Evolutionary conservation across 1,139 yeast genomes (phyloP).

Genomic region (Kodamaea derodonti): DNA sequence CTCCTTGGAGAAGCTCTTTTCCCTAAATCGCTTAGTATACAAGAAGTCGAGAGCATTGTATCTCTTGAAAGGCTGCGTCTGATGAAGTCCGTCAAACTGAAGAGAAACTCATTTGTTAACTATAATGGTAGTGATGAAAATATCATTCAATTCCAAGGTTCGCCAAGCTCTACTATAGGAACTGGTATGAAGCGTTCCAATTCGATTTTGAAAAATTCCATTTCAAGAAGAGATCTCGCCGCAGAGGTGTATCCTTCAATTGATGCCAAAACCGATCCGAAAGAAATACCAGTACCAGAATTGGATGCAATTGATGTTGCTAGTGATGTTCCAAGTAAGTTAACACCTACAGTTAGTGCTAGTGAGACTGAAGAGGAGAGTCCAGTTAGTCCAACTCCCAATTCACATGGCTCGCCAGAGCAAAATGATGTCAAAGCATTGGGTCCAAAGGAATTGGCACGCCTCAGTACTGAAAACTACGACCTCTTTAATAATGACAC

Average conservation of each 20-base stretch:
- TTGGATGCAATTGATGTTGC: slow-evolving; percentile 11
- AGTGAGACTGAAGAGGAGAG: background rate
- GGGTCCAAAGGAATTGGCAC: background rate
- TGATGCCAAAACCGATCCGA: background rate
- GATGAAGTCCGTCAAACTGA: slow-evolving; percentile 32
- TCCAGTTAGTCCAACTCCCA: background rate
- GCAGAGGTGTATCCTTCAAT: slow-evolving; percentile 8
- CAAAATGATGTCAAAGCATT: background rate
- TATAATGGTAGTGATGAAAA: slow-evolving; percentile 49
- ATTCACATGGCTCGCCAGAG: background rate
- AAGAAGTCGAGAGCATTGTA: slow-evolving; percentile 72
- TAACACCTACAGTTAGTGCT: background rate
- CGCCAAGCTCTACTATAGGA: slow-evolving; percentile 11
- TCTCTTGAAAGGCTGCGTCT: slow-evolving; percentile 70
- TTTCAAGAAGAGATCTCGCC: slow-evolving; percentile 13
- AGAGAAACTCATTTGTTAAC: slow-evolving; percentile 42
- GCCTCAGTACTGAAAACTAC: slow-evolving; percentile 2
- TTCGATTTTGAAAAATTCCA: slow-evolving; percentile 48
- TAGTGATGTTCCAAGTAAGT: background rate
- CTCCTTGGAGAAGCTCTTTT: slow-evolving; percentile 62
- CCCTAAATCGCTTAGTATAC: slow-evolving; percentile 62
- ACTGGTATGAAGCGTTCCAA: slow-evolving; percentile 38
- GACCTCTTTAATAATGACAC: slow-evolving; percentile 2
- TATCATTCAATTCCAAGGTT: slow-evolving; percentile 30
- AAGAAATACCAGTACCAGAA: too few relatives aligned